These are phyloP conservation scores for Camptophora hylomeconis DNA, from an alignment of 2,329 filamentous ascomycete genomes.

Conservation along the genomic window DNA sequence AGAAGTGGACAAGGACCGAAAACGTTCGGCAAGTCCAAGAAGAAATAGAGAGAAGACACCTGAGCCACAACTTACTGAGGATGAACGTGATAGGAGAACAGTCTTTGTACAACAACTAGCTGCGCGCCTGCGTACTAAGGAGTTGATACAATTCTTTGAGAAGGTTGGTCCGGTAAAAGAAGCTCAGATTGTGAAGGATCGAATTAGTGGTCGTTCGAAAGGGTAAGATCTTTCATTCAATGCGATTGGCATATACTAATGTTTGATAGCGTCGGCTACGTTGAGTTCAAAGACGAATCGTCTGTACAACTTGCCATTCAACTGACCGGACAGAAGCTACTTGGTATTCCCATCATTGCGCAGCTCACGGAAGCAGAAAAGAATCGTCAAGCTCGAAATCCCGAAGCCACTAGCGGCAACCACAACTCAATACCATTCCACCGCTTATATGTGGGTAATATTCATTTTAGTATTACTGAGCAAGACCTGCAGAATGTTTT, in stretches of 20 bases:
- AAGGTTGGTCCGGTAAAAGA: conserved; percentile 90
- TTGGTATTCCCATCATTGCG: conserved; percentile 97
- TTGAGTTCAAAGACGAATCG: conserved; percentile 95
- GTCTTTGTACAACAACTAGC: conserved; percentile 98
- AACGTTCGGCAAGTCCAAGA: conserved; percentile 30
- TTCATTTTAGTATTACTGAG: conserved; percentile 98
- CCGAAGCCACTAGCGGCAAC: conserved; percentile 54
- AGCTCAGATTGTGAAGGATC: conserved; percentile 96
- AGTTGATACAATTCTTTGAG: conserved; percentile 90
- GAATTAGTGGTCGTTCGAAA: conserved; percentile 92
- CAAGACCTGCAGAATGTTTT: conserved; percentile 92
- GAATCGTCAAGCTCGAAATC: conserved; percentile 85
- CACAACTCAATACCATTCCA: conserved; percentile 88
- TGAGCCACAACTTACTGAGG: conserved; percentile 71
- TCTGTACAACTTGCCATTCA: conserved; percentile 87
- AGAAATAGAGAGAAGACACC: conserved; percentile 33
- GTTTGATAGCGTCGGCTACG: conserved; percentile 73
- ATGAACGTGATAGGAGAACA: conserved; percentile 91
- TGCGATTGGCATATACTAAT: conserved; percentile 24
- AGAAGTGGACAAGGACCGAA: conserved; percentile 31
- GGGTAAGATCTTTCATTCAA: conserved; percentile 49
- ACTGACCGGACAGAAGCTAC: conserved; percentile 94
- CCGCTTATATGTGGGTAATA: conserved; percentile 96
- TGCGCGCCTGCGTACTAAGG: conserved; percentile 78
- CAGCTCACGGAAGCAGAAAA: conserved; percentile 98